A percentile compares a stretch with the other conserved stretches of the same genome.
Evolutionary conservation across 2,329 filamentous ascomycete genomes (phyloP).

Genomic region (Thelonectria rubi): DNA sequence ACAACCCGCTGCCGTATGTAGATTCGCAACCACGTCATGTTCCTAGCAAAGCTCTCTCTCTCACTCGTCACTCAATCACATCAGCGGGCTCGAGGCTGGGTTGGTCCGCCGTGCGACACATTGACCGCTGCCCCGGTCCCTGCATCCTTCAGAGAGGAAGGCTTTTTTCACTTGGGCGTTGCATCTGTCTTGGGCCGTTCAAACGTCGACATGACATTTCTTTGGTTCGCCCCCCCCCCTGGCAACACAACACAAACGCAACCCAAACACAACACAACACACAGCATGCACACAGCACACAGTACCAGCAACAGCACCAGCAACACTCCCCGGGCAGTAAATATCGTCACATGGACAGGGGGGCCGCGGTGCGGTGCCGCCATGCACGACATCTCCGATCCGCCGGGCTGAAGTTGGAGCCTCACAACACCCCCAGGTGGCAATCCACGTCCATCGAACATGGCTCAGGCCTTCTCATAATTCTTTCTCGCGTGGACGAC

Average conservation of each 20-base stretch:
- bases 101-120: constrained; percentile 1
- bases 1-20: neutral
- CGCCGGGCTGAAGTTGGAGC: constrained; percentile 36
- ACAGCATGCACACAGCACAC: no score
- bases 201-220: neutral
- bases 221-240: neutral
- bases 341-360: constrained; percentile 24
- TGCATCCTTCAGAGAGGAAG: neutral
- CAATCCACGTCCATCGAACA: neutral
- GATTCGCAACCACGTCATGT: neutral
- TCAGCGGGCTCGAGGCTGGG: neutral
- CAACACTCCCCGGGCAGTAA: no score
- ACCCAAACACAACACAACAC: neutral
- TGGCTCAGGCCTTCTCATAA: neutral
- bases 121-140: constrained; percentile 21
- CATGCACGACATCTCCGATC: constrained; percentile 42
- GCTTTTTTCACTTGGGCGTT: no score
- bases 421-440: constrained; percentile 24
- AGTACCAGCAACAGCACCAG: neutral
- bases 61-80: neutral
- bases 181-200: no score
- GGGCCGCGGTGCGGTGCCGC: constrained; percentile 24
- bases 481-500: constrained; percentile 16
- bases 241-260: no score
- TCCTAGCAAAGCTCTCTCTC: neutral